Base-by-base conservation (phyloP, 164 flowering plant genomes). In the Liriodendron chinense region DNA sequence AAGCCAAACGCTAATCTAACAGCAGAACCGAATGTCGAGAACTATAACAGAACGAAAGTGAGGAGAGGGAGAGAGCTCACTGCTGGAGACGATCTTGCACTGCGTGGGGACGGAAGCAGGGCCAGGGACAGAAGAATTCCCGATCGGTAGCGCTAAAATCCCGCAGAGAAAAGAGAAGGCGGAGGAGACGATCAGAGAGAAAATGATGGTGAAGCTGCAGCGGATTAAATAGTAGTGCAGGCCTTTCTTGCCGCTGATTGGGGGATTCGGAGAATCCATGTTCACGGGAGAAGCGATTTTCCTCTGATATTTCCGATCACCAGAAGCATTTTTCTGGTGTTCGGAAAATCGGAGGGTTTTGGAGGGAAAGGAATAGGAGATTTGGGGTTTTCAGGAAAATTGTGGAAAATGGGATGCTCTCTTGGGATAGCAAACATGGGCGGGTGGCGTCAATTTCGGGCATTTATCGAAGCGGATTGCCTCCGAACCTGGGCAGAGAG, bases 31-130 rank as follows among this genome's bases (percentile, higher is more conserved):
- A 16, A 53, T 10, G 13, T 53, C 16, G 18, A 53, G 59, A 53
- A 16, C 59, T 3, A 53, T 53, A 53, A 53, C 18, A 8, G 16
- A 24, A 26, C 4, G 10, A 13, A 18, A 24, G 23, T 4, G 16
- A 56, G 4, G 47, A 23, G 10, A 9, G 5, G 7, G 14, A 7
- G 8, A 53, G 22, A 67, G 80, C 89, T 87, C 77, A 94, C 98
- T 80, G 76, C 90, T 92, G 72, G 97, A 92, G 50, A 92, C 87
- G n/a, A 94, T 92, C 84, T 77, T 89, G 90, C 98, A 94, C 77
- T 83, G 86, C 0, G 92, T 83, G 24, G 84, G 80, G 63, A 92
- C 64, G 68, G 90, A 78, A 70, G 82, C 77, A 4, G 93, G 85
- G 73, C 70, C 70, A 14, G 87, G 43, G 75, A 86, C 72, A 1